A percentile compares a stretch with the other conserved stretches of the same genome.
These are phyloP conservation scores for Aschersonia sp. DNA, from an alignment of 2,329 filamentous ascomycete genomes.

Conservation along the genomic window DNA sequence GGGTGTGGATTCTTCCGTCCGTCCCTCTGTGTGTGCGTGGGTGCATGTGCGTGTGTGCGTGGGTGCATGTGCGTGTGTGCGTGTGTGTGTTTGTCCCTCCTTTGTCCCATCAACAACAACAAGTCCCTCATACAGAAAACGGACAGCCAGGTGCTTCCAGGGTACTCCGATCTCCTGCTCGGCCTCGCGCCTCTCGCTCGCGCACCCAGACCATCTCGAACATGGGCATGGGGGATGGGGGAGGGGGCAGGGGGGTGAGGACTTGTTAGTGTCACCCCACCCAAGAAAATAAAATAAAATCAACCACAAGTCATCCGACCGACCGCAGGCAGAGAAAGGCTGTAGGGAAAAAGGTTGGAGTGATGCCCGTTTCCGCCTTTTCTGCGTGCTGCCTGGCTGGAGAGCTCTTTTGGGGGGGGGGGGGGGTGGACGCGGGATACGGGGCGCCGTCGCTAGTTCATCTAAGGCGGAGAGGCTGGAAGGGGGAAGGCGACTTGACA, in stretches of 20 bases:
- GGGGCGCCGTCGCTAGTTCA: too few species aligned
- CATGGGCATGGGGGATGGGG: not conserved
- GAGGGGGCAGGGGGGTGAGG: not conserved
- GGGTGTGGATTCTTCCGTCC: not conserved
- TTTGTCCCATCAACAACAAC: not conserved
- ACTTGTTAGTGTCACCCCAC: not conserved
- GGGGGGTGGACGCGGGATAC: too few species aligned
- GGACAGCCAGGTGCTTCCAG: not conserved
- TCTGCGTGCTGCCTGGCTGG: too few species aligned
- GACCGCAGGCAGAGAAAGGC: not conserved
- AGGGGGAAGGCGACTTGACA: too few species aligned
- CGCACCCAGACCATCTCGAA: not conserved
- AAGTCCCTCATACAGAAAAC: slow-evolving; percentile 3
- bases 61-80: not conserved
- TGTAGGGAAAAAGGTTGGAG: too few species aligned
- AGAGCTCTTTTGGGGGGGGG: fast-evolving
- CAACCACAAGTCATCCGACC: not conserved
- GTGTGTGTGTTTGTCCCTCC: not conserved
- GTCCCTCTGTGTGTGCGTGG: not conserved
- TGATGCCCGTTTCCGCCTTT: too few species aligned
- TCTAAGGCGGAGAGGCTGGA: too few species aligned
- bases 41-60: not conserved
- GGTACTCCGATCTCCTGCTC: slow-evolving; percentile 1
- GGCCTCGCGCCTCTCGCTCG: not conserved
- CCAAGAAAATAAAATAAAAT: not conserved